A percentile compares a stretch with the other conserved stretches of the same genome.
These are phyloP conservation scores for Blastobotrys indianensis DNA, from an alignment of 1,139 yeast species.

Conservation along the genomic window DNA sequence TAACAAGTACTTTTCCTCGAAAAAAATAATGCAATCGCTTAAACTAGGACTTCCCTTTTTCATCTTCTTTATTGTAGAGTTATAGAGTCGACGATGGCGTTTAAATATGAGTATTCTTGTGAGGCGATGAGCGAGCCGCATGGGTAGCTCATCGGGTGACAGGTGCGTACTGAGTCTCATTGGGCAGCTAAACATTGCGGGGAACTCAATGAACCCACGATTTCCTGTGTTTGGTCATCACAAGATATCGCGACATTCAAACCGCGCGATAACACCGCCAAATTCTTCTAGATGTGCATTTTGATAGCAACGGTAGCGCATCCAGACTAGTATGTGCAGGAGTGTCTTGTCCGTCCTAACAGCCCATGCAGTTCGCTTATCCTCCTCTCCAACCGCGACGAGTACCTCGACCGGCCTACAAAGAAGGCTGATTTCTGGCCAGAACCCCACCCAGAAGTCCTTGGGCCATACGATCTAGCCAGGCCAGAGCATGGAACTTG, in stretches of 20 bases:
- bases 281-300: conserved; percentile 49
- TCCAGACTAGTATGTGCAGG: conserved; percentile 42
- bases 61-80: background rate
- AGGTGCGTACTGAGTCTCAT: no score
- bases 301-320: conserved; percentile 54
- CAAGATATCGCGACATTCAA: no score
- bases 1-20: conserved; percentile 10
- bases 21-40: no score
- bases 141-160: background rate
- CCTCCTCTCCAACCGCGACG: conserved; percentile 79
- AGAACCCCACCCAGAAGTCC: conserved; percentile 35
- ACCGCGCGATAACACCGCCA: no score
- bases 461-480: conserved; percentile 74
- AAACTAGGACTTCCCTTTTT: background rate
- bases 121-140: no score
- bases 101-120: no score
- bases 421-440: conserved; percentile 52
- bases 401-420: conserved; percentile 69
- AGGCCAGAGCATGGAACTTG: conserved; percentile 82
- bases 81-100: no score
- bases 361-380: conserved; percentile 42
- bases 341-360: conserved; percentile 7
- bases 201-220: background rate
- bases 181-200: no score
- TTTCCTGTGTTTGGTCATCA: no score